Base-by-base conservation (phyloP, 192 early-diverging fungal genomes). In the Coemansia sp. region DNA sequence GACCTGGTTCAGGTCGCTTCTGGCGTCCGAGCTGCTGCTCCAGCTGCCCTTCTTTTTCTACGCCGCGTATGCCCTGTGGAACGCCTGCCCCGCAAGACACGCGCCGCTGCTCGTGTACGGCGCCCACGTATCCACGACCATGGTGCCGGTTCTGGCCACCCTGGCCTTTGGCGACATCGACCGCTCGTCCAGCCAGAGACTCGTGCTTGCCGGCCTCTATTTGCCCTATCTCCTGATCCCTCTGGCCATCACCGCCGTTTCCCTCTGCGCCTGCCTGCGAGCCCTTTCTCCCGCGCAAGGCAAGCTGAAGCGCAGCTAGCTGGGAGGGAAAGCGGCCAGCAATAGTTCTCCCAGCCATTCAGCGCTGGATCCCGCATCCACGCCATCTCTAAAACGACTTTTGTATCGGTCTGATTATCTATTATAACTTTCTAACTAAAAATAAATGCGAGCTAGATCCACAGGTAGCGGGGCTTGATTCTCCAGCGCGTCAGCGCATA, bases 41-140 rank as follows among this genome's bases (percentile, higher is more conserved):
- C 90, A 92, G 66, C 61, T 90, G 4, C 89, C 89, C 0, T 83
- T 89, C 64, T 90, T 92, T 67, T 76, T 88, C 62, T 86, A 84
- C 39, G 83, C 83, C 13, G 78, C 76, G 19, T 74, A 74, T 59
- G 82, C 78, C 4, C 61, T 91, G 47, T 85, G 83, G 69, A 73
- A 80, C 49, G 71, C 46, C 34, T 51, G 36, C 13, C 59, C 65
- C 5, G 27, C 42, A 23, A 57, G 78, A 14, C 71, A 73, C 20
- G 56, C 79, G 61, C 75, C 78, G 62, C 70, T 90, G 39, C 69
- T 83, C 45, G 65, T 87, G 23, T 93, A 93, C 65, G 77, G 85
- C 3, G 75, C 79, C n/a, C 91, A 93, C 67, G 90, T 91, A 23
- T 67, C 78, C 32, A 93, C 91, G 6, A 89, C 90, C 5, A 82